Base-by-base conservation (phyloP, 2,329 filamentous ascomycete genomes). In the Sclerotinia sclerotiorum region DNA sequence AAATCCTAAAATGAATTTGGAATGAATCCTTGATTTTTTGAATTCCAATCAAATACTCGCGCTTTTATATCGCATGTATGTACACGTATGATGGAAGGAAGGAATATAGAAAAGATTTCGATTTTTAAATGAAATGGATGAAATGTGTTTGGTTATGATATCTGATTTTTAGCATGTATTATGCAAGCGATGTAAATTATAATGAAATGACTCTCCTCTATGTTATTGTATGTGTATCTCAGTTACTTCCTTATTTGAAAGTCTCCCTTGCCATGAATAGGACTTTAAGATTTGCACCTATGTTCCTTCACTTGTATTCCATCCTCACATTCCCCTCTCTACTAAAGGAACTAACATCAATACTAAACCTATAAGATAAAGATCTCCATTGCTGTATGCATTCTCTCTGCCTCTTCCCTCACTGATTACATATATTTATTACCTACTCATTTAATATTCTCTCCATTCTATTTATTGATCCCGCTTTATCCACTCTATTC, bases 121-220 rank as follows among this genome's bases (percentile, higher is more conserved):
- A 44, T 52, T 62, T 52, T 51, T 44, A 21, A 24, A 17, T 62
- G 48, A 52, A 32, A 39, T 51, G 24, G 39, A 61, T 54, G 46
- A 44, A 17, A 61, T 35, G 5, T 32, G 13, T 52, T 44, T 62
- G 55, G 55, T 35, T n/a, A 61, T 52, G 11, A 48, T 42, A 19
- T 51, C n/a, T 62, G 55, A 51, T 24, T 51, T 15, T n/a, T 61
- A 29, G 54, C 32, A 61, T 67, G 55, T 46, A 62, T 62, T 67
- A 54, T 62, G 57, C 55, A 32, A 52, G 35, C 35, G 39, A 61
- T 52, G 24, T 67, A 51, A 44, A 44, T 62, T 48, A 67, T 62
- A 61, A 61, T 44, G 57, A 62, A 67, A 67, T 54, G 56, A 62
- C 60, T 63, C 63, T 65, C 46, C 65, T 61, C 65, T 62, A 32